phyloP scores from a whole-genome alignment of 2,329 filamentous ascomycete genomes.

The Nigrospora oryzae region DNA sequence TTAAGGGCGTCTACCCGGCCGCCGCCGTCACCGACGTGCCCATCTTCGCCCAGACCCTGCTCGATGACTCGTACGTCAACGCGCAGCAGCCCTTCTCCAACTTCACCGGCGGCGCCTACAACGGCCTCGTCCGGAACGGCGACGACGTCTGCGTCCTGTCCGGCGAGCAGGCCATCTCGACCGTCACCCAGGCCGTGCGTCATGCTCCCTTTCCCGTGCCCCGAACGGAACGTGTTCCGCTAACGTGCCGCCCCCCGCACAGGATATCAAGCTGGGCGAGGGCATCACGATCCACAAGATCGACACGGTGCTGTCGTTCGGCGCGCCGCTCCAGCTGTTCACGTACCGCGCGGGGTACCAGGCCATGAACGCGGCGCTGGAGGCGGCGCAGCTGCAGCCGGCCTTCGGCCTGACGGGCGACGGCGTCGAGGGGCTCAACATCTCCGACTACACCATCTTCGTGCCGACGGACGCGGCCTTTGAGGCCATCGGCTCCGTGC shows the following conservation, averaged over 20 bases:
- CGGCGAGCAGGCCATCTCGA: conserved; percentile 20
- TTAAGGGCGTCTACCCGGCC: conserved; percentile 19
- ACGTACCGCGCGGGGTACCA: conserved; percentile 16
- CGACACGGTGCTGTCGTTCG: conserved; percentile 17
- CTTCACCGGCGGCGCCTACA: conserved; percentile 26
- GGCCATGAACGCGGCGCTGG: conserved; percentile 18
- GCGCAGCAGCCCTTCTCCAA: conserved; percentile 25
- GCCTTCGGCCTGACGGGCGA: conserved; percentile 14
- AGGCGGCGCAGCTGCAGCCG: conserved; percentile 15
- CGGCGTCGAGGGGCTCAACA: conserved; percentile 12
- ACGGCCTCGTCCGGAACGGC: conserved; percentile 22
- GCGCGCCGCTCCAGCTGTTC: conserved; percentile 20
- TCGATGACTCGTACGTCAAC: conserved; percentile 19
- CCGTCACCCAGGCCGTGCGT: conserved; percentile 21
- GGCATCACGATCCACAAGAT: conserved; percentile 21
- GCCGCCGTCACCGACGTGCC: conserved; percentile 17
- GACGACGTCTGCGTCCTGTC: conserved; percentile 22
- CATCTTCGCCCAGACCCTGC: conserved; percentile 18
- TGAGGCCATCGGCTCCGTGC: conserved; percentile 17
- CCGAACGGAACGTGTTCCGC: neutral
- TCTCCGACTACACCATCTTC: conserved; percentile 22
- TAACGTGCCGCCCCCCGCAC: neutral
- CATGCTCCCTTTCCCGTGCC: neutral
- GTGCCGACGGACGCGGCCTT: conserved; percentile 18
- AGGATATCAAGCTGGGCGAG: conserved; percentile 20